Percentiles rank a stretch among this genome's conserved stretches.
Evolutionary conservation across 164 flowering plant genomes (phyloP).

Genomic region (Umbilicus rupestris): DNA sequence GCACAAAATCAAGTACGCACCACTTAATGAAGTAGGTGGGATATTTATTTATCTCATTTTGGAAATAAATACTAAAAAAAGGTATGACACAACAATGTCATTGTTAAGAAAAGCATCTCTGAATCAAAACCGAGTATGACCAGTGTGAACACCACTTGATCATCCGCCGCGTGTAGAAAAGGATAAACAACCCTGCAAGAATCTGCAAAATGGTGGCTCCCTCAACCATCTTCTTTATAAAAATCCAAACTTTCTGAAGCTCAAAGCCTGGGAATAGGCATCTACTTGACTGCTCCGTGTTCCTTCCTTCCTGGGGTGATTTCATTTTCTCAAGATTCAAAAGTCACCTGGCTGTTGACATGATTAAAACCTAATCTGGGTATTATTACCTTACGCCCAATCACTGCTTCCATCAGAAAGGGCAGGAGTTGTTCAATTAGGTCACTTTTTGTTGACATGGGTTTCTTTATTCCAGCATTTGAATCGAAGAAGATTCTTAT

Average conservation of each 20-base stretch:
- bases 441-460: neutral
- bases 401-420: neutral
- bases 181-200: neutral
- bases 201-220: neutral
- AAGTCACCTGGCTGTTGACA: neutral
- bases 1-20: too few species aligned
- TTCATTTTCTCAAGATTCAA: neutral
- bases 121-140: neutral
- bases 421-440: neutral
- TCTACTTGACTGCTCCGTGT: neutral
- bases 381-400: neutral
- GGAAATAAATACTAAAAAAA: too few species aligned
- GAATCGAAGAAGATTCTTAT: neutral
- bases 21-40: too few species aligned
- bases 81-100: too few species aligned
- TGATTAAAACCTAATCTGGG: neutral
- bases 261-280: neutral
- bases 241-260: slow-evolving; percentile 1
- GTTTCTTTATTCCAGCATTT: neutral
- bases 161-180: neutral
- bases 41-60: too few species aligned
- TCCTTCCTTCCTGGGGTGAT: neutral
- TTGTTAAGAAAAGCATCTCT: neutral
- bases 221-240: neutral
- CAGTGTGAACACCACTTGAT: neutral